These are phyloP conservation scores for Actinomortierella wolfii DNA, from an alignment of 371 early-diverging fungal species.

Conservation along the genomic window DNA sequence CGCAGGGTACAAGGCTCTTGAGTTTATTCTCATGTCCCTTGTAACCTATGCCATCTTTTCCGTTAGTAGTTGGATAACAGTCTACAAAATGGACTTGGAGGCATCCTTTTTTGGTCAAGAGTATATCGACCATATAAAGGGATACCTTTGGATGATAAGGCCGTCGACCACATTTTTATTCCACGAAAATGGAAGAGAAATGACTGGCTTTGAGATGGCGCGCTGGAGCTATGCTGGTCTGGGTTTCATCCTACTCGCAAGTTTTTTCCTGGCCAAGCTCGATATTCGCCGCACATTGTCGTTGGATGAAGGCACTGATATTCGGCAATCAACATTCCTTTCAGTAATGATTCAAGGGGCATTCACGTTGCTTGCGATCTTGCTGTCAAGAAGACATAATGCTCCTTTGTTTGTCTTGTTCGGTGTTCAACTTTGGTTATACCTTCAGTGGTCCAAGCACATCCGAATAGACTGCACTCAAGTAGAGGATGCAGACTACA, in stretches of 20 bases:
- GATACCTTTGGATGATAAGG: too few relatives aligned
- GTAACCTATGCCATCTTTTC: conserved; percentile 5
- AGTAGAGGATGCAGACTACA: not conserved
- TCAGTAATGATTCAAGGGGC: conserved; percentile 23
- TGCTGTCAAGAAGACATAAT: conserved; percentile 67
- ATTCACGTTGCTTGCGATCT: conserved; percentile 55
- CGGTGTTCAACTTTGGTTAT: conserved; percentile 51
- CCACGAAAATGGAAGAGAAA: not conserved
- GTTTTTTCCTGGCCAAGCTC: conserved; percentile 18
- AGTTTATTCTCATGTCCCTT: conserved; percentile 13
- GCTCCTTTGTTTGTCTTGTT: conserved; percentile 63
- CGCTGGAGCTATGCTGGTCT: conserved; percentile 32
- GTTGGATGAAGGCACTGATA: too few relatives aligned
- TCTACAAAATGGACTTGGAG: conserved; percentile 44
- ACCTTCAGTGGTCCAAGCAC: conserved; percentile 45
- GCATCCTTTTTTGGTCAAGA: conserved; percentile 20
- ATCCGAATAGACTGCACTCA: conserved; percentile 7
- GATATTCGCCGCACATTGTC: too few relatives aligned
- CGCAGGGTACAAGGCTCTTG: too few relatives aligned
- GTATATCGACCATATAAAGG: too few relatives aligned
- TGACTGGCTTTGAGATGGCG: conserved; percentile 36
- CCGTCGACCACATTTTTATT: too few relatives aligned
- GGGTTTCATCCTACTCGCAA: conserved; percentile 15
- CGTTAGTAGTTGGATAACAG: conserved; percentile 23
- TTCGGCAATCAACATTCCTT: conserved; percentile 6